Evolutionary conservation across 2,329 filamentous ascomycete genomes (phyloP).

Genomic region (Metarhizium robertsii): DNA sequence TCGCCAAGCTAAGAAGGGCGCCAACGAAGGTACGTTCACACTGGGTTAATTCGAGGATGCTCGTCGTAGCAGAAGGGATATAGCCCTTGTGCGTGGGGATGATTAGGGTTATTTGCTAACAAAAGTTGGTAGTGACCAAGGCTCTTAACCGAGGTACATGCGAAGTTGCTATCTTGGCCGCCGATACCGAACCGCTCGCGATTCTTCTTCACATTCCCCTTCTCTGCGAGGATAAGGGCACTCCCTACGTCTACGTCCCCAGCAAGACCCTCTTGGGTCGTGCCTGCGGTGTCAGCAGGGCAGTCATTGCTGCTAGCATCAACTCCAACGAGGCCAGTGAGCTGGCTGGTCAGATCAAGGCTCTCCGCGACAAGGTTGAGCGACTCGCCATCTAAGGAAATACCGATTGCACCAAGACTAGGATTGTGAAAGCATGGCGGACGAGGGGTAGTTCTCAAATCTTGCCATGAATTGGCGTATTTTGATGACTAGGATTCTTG

Average conservation of each 20-base stretch:
- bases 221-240: conserved; percentile 71
- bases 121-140: conserved; percentile 50
- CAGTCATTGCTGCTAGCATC: conserved; percentile 81
- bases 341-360: conserved; percentile 76
- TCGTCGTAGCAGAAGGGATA: neutral
- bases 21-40: conserved; percentile 53
- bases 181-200: conserved; percentile 77
- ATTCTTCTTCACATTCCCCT: conserved; percentile 87
- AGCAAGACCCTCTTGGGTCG: conserved; percentile 79
- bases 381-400: conserved; percentile 73
- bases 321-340: conserved; percentile 89
- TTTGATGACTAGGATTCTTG: neutral
- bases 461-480: neutral
- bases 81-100: too few species aligned
- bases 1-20: conserved; percentile 80
- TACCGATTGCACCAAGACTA: neutral
- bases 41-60: neutral
- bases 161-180: conserved; percentile 82
- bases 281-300: conserved; percentile 79
- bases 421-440: neutral
- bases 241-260: conserved; percentile 58
- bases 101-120: conserved; percentile 1
- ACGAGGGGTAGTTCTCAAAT: neutral
- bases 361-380: conserved; percentile 92
- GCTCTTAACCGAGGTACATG: conserved; percentile 83